These are phyloP conservation scores for Begonia peltatifolia DNA, from an alignment of 306 rosid genomes.

Conservation along the genomic window DNA sequence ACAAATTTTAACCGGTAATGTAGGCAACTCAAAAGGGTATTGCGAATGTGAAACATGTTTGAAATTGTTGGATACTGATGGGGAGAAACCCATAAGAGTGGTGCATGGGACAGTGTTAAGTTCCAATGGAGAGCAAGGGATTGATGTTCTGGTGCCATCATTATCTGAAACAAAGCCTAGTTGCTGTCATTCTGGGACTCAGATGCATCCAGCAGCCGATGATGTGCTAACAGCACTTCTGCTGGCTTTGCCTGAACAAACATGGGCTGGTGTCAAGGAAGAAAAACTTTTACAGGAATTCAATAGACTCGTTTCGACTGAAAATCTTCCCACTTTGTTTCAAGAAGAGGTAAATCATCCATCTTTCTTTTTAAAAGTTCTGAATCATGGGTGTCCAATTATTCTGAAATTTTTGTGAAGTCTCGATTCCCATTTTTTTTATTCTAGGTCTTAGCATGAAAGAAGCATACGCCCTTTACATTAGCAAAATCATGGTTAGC, in stretches of 20 bases:
- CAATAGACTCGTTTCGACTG: slow-evolving; percentile 38
- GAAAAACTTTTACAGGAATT: slow-evolving; percentile 44
- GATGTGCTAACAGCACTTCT: slow-evolving; percentile 80
- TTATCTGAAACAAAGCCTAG: slow-evolving; percentile 20
- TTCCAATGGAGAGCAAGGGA: slow-evolving; percentile 43
- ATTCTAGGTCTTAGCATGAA: no score
- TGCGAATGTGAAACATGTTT: slow-evolving; percentile 61
- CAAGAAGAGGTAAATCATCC: slow-evolving; percentile 69
- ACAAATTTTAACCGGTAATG: slow-evolving; percentile 49
- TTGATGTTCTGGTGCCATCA: slow-evolving; percentile 77
- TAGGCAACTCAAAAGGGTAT: slow-evolving; percentile 23
- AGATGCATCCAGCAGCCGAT: slow-evolving; percentile 57
- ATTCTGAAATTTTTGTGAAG: no score
- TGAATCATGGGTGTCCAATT: no score
- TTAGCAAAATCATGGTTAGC: no score
- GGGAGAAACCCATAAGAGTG: slow-evolving; percentile 48
- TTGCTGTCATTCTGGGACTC: slow-evolving; percentile 30
- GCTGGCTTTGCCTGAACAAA: slow-evolving; percentile 60
- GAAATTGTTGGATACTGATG: slow-evolving; percentile 48
- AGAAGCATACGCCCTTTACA: no score
- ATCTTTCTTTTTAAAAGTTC: not conserved
- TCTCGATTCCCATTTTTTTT: no score
- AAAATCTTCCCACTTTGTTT: slow-evolving; percentile 66
- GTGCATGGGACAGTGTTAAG: slow-evolving; percentile 61
- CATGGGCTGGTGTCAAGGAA: slow-evolving; percentile 68